Base-by-base conservation (phyloP, 805 yeast genomes). In the Candida fluviatilis region DNA sequence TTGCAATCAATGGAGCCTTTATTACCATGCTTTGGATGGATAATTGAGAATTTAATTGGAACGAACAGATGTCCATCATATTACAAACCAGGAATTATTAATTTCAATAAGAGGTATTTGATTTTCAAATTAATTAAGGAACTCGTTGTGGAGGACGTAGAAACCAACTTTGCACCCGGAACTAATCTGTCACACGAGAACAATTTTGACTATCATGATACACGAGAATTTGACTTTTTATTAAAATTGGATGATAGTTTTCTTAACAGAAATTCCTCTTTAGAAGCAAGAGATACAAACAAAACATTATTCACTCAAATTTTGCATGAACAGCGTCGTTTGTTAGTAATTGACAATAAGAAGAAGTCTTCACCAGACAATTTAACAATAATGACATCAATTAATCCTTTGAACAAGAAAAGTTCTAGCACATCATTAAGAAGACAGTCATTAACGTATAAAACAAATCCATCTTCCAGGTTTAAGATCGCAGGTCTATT, bases 21-120 rank as follows among this genome's bases (percentile, higher is more conserved):
- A 35, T 76, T 88, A 4, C 93, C 95, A 2, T 90, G 96, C 52
- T 77, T 88, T 42, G 97, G 97, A 8, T 91, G 98, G 98, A 69
- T 88, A 36, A 67, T 84, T 17, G 91, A 84, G 49, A 78, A 95
- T 43, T 63, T 91, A 45, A 55, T 89, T 38, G 95, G 86, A 52
- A 49, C 62, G 8, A 64, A 64, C 43, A 59, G 50, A 37, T 80
- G 88, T 36, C 95, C 96, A 14, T 85, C 84, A 50, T 84, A 80
- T 78, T 76, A 82, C 36, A 69, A 73, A 30, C 63, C 82, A 42
- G 67, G 72, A 24, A 64, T 83, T 43, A 78, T 90, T 49, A 90
- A 91, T 54, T 91, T 90, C 60, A 95, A 88, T 59, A 91, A 91
- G 62, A 50, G 71, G 25, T 66, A 66, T 45, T 51, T 69, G 31